Percentiles rank a stretch among this genome's conserved stretches.
These are phyloP conservation scores for Trichosanthes truncata DNA, from an alignment of 306 rosid genomes.

Conservation along the genomic window DNA sequence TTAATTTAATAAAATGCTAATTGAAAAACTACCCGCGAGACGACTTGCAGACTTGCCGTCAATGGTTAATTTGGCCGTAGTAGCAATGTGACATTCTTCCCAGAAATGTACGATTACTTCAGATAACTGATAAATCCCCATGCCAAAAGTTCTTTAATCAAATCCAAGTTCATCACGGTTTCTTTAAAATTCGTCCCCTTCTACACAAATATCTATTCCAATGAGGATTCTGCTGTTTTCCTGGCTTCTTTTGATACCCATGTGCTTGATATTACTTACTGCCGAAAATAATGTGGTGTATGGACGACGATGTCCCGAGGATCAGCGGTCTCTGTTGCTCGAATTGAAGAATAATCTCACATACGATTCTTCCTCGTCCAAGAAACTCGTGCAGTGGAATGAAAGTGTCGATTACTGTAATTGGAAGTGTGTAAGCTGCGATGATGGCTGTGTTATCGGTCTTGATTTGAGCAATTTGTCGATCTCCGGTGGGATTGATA, in stretches of 20 bases:
- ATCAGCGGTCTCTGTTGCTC: conserved; percentile 30
- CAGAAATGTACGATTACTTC: too few relatives aligned
- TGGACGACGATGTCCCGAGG: conserved; percentile 27
- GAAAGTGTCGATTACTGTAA: conserved; percentile 20
- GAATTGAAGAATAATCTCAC: conserved; percentile 29
- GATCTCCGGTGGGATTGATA: neutral
- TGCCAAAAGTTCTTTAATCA: too few relatives aligned
- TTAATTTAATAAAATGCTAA: too few relatives aligned
- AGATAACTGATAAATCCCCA: too few relatives aligned
- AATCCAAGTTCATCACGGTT: too few relatives aligned
- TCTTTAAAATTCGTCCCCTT: too few relatives aligned
- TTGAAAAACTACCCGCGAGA: too few relatives aligned
- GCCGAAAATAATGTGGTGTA: conserved; percentile 6
- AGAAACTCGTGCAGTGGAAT: conserved; percentile 26
- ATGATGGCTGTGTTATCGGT: conserved; percentile 8
- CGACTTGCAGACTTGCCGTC: too few relatives aligned
- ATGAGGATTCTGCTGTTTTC: conserved; percentile 22
- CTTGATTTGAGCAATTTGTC: conserved; percentile 16
- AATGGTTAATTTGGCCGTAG: too few relatives aligned
- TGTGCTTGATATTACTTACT: too few relatives aligned
- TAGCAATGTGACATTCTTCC: too few relatives aligned
- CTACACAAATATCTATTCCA: neutral
- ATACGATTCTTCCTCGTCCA: neutral
- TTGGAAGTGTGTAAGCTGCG: conserved; percentile 37
- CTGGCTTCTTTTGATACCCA: conserved; percentile 18